Base-by-base conservation (phyloP, 306 rosid genomes). In the Vicia faba region DNA sequence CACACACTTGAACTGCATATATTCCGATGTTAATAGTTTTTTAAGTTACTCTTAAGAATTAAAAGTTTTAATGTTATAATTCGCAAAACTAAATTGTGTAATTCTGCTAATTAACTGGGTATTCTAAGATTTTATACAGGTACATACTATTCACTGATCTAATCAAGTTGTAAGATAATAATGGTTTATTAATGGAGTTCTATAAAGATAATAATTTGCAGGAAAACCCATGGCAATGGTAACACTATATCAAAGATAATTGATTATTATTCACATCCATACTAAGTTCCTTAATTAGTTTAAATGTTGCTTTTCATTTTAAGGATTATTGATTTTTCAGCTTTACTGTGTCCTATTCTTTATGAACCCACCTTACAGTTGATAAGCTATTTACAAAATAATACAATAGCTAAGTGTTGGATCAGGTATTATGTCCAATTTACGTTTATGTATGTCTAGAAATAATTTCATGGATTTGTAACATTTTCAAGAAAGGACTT, bases 121-220 rank as follows among this genome's bases (percentile, higher is more conserved):
- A 54, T 74, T 72, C 76, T 4, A 72, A 92, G 87, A 79, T 84
- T 68, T 73, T 78, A 75, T 84, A 80, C 86, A 86, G 89, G 91
- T 92, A 73, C 80, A 60, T 25, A 60, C 53, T 56, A 40, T 69
- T 70, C 79, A 75, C 71, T 72, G 66, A 73, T 75, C 72, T 82
- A 83, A 82, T 71, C 64, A 66, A 76, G 83, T 75, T 68, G 48
- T 70, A 74, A 72, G 66, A 56, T 69, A 80, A 36, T 74, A 79
- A 59, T 71, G 69, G 63, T 66, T 69, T 67, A 64, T 64, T 16
- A 68, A 77, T 26, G 81, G 70, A 72, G 58, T 50, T 57, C 20
- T 7, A 60, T 41, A 74, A 78, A 72, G 78, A 80, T 71, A 79
- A 83, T 44, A 58, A 72, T 66, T 65, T 72, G 53, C 76, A 43